phyloP scores from a whole-genome alignment of 164 flowering plant genomes.

The Hamamelis virginiana region DNA sequence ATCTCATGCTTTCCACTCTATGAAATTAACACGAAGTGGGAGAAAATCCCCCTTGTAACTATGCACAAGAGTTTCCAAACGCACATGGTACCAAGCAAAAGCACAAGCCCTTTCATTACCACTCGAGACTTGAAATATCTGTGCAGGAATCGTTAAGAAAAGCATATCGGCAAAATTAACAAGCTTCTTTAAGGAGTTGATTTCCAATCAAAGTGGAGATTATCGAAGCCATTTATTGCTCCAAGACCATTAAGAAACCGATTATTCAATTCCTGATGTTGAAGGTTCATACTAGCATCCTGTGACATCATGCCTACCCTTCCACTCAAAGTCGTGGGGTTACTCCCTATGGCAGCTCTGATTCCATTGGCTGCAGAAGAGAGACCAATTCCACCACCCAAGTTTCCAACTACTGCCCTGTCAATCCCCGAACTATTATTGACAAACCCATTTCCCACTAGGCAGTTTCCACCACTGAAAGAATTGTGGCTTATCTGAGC shows the following conservation, averaged over 20 bases:
- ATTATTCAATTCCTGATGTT: slow-evolving; percentile 65
- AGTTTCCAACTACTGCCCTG: slow-evolving; percentile 43
- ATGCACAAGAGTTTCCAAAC: not conserved
- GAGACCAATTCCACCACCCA: slow-evolving; percentile 55
- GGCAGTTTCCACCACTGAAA: slow-evolving; percentile 38
- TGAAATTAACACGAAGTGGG: not conserved
- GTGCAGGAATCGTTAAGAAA: not conserved
- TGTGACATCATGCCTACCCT: too few relatives aligned
- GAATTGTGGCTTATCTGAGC: slow-evolving; percentile 28
- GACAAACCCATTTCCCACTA: slow-evolving; percentile 45
- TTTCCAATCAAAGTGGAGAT: slow-evolving; percentile 85
- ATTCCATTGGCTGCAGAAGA: slow-evolving; percentile 9
- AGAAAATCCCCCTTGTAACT: not conserved
- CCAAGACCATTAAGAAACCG: slow-evolving; percentile 70
- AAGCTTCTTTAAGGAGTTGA: slow-evolving; percentile 45
- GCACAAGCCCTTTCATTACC: not conserved
- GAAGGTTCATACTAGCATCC: slow-evolving; percentile 48
- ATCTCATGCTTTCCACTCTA: not conserved
- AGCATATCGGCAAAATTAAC: not conserved
- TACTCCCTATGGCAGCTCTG: too few relatives aligned
- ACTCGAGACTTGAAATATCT: not conserved
- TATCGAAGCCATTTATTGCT: slow-evolving; percentile 68
- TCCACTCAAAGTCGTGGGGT: too few relatives aligned
- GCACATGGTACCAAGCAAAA: not conserved
- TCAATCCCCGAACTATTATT: slow-evolving; percentile 36